Evolutionary conservation across 1,139 yeast species (phyloP).

Genomic region (Scheffersomyces illinoinensis): DNA sequence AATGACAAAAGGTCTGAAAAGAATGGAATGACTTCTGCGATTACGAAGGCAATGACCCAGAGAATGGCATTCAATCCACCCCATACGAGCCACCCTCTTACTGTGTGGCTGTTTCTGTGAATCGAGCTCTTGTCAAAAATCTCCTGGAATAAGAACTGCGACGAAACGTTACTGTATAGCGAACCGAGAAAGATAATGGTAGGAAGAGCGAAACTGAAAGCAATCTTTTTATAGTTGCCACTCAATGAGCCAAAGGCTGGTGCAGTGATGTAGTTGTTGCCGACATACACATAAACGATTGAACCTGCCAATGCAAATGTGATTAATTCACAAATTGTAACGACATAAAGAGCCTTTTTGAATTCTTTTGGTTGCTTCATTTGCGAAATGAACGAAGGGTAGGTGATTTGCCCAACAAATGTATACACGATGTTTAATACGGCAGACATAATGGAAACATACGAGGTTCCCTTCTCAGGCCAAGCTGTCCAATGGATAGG

Average conservation of each 20-base stretch:
- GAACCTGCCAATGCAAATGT: slow-evolving; percentile 56
- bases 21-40: slow-evolving; percentile 66
- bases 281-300: slow-evolving; percentile 58
- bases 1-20: slow-evolving; percentile 57
- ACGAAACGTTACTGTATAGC: slow-evolving; percentile 54
- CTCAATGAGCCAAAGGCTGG: slow-evolving; percentile 60
- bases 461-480: slow-evolving; percentile 53
- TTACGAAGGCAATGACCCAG: slow-evolving; percentile 57
- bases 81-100: slow-evolving; percentile 57
- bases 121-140: slow-evolving; percentile 42
- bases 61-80: slow-evolving; percentile 37
- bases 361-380: slow-evolving; percentile 61
- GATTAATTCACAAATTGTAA: slow-evolving; percentile 50
- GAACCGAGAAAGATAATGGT: slow-evolving; percentile 59
- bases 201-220: slow-evolving; percentile 63
- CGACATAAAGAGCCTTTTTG: slow-evolving; percentile 55
- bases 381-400: slow-evolving; percentile 61
- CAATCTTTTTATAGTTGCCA: slow-evolving; percentile 48
- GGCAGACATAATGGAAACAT: slow-evolving; percentile 57
- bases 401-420: slow-evolving; percentile 64
- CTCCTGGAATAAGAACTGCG: slow-evolving; percentile 49
- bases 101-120: slow-evolving; percentile 51
- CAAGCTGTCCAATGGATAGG: slow-evolving; percentile 48
- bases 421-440: slow-evolving; percentile 60
- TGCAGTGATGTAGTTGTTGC: slow-evolving; percentile 53